These are phyloP conservation scores for Pestalotiopsis sp. DNA, from an alignment of 2,329 filamentous ascomycete species.

Conservation along the genomic window DNA sequence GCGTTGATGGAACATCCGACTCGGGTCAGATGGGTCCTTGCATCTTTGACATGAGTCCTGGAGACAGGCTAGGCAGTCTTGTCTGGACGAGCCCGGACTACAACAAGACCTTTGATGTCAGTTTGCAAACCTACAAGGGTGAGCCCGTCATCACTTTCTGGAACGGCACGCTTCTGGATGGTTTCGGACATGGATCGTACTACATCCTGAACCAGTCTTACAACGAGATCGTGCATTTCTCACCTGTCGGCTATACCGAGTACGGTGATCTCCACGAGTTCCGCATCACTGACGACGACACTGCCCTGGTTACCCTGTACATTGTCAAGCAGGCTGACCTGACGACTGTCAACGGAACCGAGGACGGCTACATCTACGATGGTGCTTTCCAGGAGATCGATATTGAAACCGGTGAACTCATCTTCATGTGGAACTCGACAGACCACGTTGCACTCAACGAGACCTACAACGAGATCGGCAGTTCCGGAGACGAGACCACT, in stretches of 20 bases:
- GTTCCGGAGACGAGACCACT: slow-evolving; percentile 22
- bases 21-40: slow-evolving; percentile 6
- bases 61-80: slow-evolving; percentile 1
- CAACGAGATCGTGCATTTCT: slow-evolving; percentile 36
- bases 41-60: slow-evolving; percentile 4
- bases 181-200: slow-evolving; percentile 26
- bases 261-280: slow-evolving; percentile 33
- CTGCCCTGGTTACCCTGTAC: slow-evolving; percentile 23
- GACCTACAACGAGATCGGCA: slow-evolving; percentile 18
- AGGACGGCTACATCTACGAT: slow-evolving; percentile 23
- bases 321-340: slow-evolving; percentile 23
- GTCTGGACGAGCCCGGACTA: slow-evolving; percentile 7
- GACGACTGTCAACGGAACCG: slow-evolving; percentile 20
- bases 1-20: slow-evolving; percentile 4
- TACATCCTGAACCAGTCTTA: slow-evolving; percentile 35
- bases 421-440: slow-evolving; percentile 25
- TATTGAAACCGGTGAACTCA: slow-evolving; percentile 23
- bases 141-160: slow-evolving; percentile 39
- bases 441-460: slow-evolving; percentile 19
- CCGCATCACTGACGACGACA: slow-evolving; percentile 21
- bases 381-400: slow-evolving; percentile 25
- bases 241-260: slow-evolving; percentile 28
- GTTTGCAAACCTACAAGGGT: slow-evolving; percentile 33
- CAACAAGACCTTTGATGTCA: slow-evolving; percentile 12
- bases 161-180: slow-evolving; percentile 31